Conservation (phyloP, 2,329 filamentous ascomycete species). For the Fusarium nurragi region DNA sequence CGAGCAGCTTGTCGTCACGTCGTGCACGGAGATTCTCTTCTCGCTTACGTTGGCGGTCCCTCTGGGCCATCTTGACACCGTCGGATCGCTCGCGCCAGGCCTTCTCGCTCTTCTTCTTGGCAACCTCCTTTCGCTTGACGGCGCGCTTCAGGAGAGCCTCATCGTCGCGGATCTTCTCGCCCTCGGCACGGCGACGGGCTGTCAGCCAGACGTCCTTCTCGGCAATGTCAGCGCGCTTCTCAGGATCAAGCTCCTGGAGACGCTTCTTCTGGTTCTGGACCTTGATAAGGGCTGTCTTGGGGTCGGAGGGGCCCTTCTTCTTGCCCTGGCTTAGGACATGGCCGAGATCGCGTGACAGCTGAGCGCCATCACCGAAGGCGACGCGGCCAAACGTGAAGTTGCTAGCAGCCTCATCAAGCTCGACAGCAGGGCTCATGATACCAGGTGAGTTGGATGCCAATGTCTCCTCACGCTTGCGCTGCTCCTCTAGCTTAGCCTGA, state of each 20-base stretch:
- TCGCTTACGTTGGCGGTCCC: conserved; percentile 82
- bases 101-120: conserved; percentile 90
- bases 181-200: conserved; percentile 87
- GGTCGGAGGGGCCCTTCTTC: conserved; percentile 84
- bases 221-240: conserved; percentile 85
- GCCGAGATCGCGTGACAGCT: conserved; percentile 77
- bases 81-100: conserved; percentile 82
- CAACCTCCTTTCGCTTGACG: conserved; percentile 88
- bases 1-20: conserved; percentile 74
- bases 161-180: conserved; percentile 89
- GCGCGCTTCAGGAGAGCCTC: conserved; percentile 90
- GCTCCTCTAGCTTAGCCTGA: conserved; percentile 82
- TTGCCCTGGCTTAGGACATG: conserved; percentile 64
- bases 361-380: conserved; percentile 87
- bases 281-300: conserved; percentile 85
- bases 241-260: conserved; percentile 76
- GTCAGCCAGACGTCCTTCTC: conserved; percentile 96
- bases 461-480: conserved; percentile 70
- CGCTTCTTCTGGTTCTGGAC: conserved; percentile 88
- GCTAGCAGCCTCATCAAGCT: conserved; percentile 62
- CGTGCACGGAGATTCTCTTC: conserved; percentile 81
- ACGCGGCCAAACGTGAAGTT: conserved; percentile 92
- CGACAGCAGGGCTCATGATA: conserved; percentile 65
- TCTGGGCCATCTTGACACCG: conserved; percentile 78
- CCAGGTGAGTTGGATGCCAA: conserved; percentile 70